Conservation (phyloP, 1,139 yeast species). For the Yamadazyma diddensiae region DNA sequence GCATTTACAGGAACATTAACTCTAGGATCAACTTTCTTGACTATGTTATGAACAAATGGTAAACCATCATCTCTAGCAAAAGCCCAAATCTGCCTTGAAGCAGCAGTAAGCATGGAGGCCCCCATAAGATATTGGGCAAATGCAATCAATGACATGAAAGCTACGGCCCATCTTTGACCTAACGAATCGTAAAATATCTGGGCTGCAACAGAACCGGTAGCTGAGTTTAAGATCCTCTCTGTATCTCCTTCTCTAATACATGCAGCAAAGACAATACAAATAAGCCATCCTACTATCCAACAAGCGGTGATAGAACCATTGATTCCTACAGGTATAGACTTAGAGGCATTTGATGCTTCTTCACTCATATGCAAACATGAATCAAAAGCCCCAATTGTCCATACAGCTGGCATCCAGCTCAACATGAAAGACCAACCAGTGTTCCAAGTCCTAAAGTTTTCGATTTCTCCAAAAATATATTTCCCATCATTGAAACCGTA, state of each 20-base stretch:
- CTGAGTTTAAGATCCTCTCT: slow-evolving; percentile 36
- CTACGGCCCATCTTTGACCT: slow-evolving; percentile 70
- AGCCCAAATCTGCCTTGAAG: slow-evolving; percentile 39
- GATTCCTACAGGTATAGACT: slow-evolving; percentile 66
- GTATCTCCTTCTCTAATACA: slow-evolving; percentile 53
- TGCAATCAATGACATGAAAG: slow-evolving; percentile 58
- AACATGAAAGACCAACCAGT: slow-evolving; percentile 65
- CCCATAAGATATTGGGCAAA: slow-evolving; percentile 69
- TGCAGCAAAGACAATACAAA: slow-evolving; percentile 53
- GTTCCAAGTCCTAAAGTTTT: slow-evolving; percentile 57
- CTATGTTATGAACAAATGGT: slow-evolving; percentile 39
- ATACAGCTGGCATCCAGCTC: slow-evolving; percentile 63
- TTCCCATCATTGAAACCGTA: slow-evolving; percentile 35
- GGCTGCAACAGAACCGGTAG: slow-evolving; percentile 58
- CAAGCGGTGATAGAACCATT: slow-evolving; percentile 49
- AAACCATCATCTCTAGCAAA: slow-evolving; percentile 42
- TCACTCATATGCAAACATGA: slow-evolving; percentile 73
- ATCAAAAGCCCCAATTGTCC: slow-evolving; percentile 70
- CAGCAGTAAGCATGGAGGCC: slow-evolving; percentile 29
- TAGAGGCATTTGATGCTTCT: slow-evolving; percentile 64
- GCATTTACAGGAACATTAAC: slow-evolving; percentile 61
- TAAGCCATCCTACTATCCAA: slow-evolving; percentile 58
- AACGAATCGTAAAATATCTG: slow-evolving; percentile 63
- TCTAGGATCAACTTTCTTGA: slow-evolving; percentile 52
- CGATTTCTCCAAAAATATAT: slow-evolving; percentile 53